A percentile compares a stretch with the other conserved stretches of the same genome.
phyloP scores from a whole-genome alignment of 345 rosid species.

The Eucalyptus globulus region DNA sequence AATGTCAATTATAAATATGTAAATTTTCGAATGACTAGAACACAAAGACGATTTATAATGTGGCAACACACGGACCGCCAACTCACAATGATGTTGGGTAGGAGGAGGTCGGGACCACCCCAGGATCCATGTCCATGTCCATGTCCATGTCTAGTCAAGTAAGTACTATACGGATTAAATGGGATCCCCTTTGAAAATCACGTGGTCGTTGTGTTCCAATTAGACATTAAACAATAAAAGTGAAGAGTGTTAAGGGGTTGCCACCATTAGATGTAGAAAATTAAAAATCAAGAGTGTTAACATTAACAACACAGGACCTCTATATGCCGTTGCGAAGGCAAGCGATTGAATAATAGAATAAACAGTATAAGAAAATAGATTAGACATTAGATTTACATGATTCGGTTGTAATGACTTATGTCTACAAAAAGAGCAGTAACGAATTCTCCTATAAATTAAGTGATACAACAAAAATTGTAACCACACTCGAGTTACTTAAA shows the following conservation, averaged over 20 bases:
- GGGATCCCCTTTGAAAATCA: background rate
- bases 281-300: background rate
- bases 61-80: background rate
- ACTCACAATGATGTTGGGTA: background rate
- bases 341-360: too few species aligned
- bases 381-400: too few species aligned
- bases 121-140: background rate
- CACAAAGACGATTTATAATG: background rate
- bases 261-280: background rate
- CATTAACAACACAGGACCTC: background rate
- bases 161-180: too few species aligned
- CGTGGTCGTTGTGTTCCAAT: background rate
- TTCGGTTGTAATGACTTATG: too few species aligned
- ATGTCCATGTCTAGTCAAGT: background rate
- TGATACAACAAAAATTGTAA: too few species aligned
- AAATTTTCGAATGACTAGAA: background rate
- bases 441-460: too few species aligned
- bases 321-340: background rate
- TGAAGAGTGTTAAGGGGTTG: background rate
- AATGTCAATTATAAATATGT: background rate
- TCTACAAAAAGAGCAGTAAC: fast-evolving
- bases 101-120: background rate
- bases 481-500: too few species aligned
- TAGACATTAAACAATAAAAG: background rate
- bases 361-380: too few species aligned